These are phyloP conservation scores for Tetracladium marchalianum DNA, from an alignment of 495 filamentous ascomycete species.

Conservation along the genomic window DNA sequence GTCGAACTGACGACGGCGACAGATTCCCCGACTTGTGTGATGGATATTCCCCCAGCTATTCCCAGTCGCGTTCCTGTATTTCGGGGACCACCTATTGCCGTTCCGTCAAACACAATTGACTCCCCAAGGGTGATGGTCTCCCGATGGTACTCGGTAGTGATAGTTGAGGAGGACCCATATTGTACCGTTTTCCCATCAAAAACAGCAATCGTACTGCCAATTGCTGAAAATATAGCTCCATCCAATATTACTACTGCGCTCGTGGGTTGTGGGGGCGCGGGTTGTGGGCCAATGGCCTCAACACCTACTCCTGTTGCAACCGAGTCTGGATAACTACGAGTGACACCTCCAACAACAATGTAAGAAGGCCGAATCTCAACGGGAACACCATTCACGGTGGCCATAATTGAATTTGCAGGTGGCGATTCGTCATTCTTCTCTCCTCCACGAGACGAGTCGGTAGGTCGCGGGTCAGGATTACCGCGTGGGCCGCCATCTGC, in stretches of 20 bases:
- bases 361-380: conserved; percentile 30
- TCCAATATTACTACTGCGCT: conserved; percentile 35
- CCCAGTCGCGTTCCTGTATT: conserved; percentile 27
- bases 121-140: conserved; percentile 31
- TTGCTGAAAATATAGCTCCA: conserved; percentile 34
- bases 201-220: conserved; percentile 32
- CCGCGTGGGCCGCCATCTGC: background rate
- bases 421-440: too few relatives aligned
- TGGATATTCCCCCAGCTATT: conserved; percentile 35
- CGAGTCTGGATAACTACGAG: conserved; percentile 29
- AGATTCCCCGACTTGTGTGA: conserved; percentile 37
- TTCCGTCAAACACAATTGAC: conserved; percentile 25
- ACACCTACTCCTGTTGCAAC: conserved; percentile 30
- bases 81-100: conserved; percentile 32
- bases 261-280: conserved; percentile 20
- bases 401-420: too few relatives aligned
- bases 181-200: conserved; percentile 34
- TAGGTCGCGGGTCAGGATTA: too few relatives aligned
- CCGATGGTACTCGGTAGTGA: conserved; percentile 12
- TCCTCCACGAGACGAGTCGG: too few relatives aligned
- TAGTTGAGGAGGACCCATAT: conserved; percentile 23
- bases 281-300: conserved; percentile 23
- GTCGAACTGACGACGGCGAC: conserved; percentile 36
- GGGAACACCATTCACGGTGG: conserved; percentile 25
- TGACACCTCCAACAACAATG: conserved; percentile 35